phyloP scores from a whole-genome alignment of 306 rosid genomes.

The Oxytropis ochrocephala region DNA sequence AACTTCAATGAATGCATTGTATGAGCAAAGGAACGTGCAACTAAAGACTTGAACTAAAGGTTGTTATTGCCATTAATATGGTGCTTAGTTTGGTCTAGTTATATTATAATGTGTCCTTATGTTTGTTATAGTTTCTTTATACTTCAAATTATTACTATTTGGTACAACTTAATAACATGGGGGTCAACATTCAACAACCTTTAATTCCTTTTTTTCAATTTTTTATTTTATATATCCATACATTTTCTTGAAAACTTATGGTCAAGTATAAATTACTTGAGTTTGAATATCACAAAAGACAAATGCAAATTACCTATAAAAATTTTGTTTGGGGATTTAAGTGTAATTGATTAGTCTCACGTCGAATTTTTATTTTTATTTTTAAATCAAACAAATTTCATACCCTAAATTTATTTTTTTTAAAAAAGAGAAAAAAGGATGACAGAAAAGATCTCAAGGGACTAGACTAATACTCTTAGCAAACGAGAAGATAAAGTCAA shows the following conservation, averaged over 20 bases:
- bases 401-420: too few relatives aligned
- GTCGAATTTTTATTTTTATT: too few relatives aligned
- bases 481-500: too few relatives aligned
- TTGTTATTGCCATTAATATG: background rate
- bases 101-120: background rate
- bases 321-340: too few relatives aligned
- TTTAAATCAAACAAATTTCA: too few relatives aligned
- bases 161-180: conserved; percentile 8
- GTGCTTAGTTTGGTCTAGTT: conserved; percentile 4
- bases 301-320: background rate
- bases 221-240: too few relatives aligned
- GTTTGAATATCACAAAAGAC: background rate
- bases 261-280: background rate
- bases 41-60: conserved; percentile 20
- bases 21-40: conserved; percentile 21
- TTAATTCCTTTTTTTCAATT: background rate
- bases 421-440: too few relatives aligned
- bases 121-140: background rate
- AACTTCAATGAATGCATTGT: conserved; percentile 2
- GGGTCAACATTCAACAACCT: background rate
- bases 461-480: too few relatives aligned
- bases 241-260: background rate
- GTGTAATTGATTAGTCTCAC: too few relatives aligned
- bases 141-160: conserved; percentile 21
- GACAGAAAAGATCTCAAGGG: too few relatives aligned